Conservation (phyloP, 768 basidiomycete species). For the Chiua virens region DNA sequence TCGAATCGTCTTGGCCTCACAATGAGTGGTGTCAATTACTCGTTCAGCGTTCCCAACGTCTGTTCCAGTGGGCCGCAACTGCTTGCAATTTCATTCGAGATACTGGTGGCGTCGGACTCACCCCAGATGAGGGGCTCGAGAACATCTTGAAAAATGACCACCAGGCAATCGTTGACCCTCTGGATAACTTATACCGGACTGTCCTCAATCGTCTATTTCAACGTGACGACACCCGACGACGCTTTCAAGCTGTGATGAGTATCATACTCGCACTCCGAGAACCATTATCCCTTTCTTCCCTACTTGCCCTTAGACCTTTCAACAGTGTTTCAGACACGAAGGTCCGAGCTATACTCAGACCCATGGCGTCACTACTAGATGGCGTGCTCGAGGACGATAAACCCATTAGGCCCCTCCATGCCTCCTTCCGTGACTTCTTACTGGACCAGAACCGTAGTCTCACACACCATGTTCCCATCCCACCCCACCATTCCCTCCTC, state of each 20-base stretch:
- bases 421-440: too few species aligned
- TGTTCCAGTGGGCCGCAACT: conserved; percentile 35
- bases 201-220: conserved; percentile 16
- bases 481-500: too few species aligned
- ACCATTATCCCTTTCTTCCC: conserved; percentile 15
- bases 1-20: conserved; percentile 19
- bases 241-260: conserved; percentile 22
- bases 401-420: too few species aligned
- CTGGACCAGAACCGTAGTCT: too few species aligned
- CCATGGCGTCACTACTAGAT: conserved; percentile 23
- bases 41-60: conserved; percentile 25
- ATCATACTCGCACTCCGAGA: conserved; percentile 17
- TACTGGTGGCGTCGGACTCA: conserved; percentile 12
- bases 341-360: conserved; percentile 16
- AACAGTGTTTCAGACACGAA: neutral
- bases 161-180: conserved; percentile 1
- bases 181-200: conserved; percentile 20
- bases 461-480: too few species aligned
- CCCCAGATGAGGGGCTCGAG: conserved; percentile 8
- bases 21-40: conserved; percentile 21
- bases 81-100: conserved; percentile 29
- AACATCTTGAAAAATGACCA: conserved; percentile 4
- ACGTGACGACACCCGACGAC: neutral
- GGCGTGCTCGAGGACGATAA: too few species aligned
- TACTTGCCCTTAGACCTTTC: conserved; percentile 9